Evolutionary conservation across 176 grass and related monocot species (phyloP).

Genomic region (Eleusine coracana): DNA sequence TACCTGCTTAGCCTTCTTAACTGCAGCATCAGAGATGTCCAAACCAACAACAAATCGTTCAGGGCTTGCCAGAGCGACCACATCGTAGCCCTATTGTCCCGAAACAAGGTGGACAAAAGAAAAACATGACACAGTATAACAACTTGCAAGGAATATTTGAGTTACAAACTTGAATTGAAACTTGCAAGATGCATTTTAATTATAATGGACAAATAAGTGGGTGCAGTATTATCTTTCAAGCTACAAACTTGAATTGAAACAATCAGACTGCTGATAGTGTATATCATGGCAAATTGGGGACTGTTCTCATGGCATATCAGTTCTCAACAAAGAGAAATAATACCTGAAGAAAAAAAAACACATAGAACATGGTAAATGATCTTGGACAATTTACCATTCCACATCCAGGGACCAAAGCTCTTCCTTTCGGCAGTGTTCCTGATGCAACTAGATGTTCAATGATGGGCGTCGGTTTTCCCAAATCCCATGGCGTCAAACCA

Average conservation of each 20-base stretch:
- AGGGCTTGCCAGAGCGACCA: slow-evolving; percentile 62
- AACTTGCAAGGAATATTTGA: background rate
- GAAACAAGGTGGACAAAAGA: slow-evolving; percentile 3
- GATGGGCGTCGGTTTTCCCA: slow-evolving; percentile 69
- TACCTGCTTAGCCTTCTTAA: slow-evolving; percentile 79
- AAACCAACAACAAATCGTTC: slow-evolving; percentile 82
- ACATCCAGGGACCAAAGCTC: slow-evolving; percentile 84
- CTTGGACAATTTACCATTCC: slow-evolving; percentile 56
- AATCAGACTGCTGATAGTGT: background rate
- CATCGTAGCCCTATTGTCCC: slow-evolving; percentile 80
- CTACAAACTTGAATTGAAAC: slow-evolving; percentile 9
- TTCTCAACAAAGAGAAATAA: slow-evolving; percentile 2
- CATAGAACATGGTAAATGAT: background rate
- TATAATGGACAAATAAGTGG: background rate
- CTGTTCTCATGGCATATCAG: background rate
- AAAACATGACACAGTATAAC: background rate
- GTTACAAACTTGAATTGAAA: background rate
- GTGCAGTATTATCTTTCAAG: background rate
- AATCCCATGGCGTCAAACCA: slow-evolving; percentile 83
- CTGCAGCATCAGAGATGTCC: slow-evolving; percentile 68
- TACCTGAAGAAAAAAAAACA: background rate
- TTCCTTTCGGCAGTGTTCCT: slow-evolving; percentile 74
- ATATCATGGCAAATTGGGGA: slow-evolving; percentile 13
- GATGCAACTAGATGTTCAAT: slow-evolving; percentile 62
- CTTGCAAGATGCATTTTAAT: background rate